These are phyloP conservation scores for Lipomyces starkeyi DNA, from an alignment of 805 yeast species.

Conservation along the genomic window DNA sequence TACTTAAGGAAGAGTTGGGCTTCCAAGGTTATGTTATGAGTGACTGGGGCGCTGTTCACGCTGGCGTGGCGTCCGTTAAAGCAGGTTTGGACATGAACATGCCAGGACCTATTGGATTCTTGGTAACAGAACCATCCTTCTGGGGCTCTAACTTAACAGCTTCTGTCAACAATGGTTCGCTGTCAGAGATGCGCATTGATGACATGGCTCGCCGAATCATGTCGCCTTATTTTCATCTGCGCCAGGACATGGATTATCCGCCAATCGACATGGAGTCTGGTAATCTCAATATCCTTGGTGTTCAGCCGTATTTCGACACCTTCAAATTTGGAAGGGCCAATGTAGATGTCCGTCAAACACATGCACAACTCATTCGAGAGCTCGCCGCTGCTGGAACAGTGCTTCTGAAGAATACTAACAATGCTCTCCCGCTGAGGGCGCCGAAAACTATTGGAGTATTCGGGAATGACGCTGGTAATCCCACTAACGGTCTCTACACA, in stretches of 20 bases:
- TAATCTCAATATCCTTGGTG: not conserved
- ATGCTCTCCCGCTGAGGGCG: not conserved
- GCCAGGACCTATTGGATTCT: constrained; percentile 55
- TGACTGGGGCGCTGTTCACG: constrained; percentile 70
- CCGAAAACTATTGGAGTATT: not conserved
- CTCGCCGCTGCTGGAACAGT: not conserved
- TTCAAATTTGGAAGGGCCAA: not conserved
- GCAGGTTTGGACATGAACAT: constrained; percentile 70
- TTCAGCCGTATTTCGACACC: not conserved
- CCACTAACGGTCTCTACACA: not conserved
- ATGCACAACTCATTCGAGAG: not conserved
- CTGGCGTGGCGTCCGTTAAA: constrained; percentile 61
- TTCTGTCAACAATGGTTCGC: constrained; percentile 61
- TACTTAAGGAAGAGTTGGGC: constrained; percentile 65
- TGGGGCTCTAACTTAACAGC: constrained; percentile 65
- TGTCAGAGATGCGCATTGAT: constrained; percentile 59
- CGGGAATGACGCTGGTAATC: not conserved
- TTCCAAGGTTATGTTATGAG: constrained; percentile 72
- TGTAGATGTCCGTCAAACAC: not conserved
- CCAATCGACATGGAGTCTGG: not conserved
- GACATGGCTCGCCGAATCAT: constrained; percentile 68
- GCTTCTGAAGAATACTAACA: not conserved
- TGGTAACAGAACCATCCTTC: constrained; percentile 59
- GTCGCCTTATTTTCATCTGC: constrained; percentile 60
- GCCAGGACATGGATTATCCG: constrained; percentile 39